Evolutionary conservation across 441 rosid species (phyloP), one percentile per base, ranked within the genome.

Genomic region (Gossypium gossypioides): DNA sequence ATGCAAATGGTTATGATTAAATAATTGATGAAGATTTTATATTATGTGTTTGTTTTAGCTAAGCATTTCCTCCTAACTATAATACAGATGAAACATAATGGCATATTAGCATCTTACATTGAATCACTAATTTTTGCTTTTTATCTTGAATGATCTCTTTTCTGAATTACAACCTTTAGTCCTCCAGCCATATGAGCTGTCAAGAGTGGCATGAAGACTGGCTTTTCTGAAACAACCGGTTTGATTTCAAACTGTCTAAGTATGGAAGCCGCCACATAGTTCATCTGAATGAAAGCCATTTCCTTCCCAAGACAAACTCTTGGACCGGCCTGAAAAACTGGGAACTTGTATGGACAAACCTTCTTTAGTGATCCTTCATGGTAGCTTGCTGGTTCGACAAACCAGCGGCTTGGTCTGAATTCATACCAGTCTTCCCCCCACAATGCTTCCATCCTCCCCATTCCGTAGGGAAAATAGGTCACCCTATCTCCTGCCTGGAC

Each of bases 101-200:
- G 54, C 75, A 74, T 71, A 82, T 68, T 75, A 22, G 27, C 79
- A 66, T 71, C 44, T 60, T 29, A 15, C 21, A 22, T 59, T 27
- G 16, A 2, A 22, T 48, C 29, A 55, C 7, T 71, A 50, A 69
- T 21, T 15, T 50, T 50, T 50, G 8, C 40, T 68, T 6, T 6
- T 68, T 68, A 76, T 54, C 75, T 78, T 74, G 66, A 66, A 57
- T 13, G 59, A 46, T 76, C 75, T 84, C 91, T 82, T 77, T 77
- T 78, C 57, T 74, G 74, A 81, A 89, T 82, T 69, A 79, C 55
- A 66, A 88, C 93, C 64, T 81, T 80, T 25, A 91, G 63, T 46
- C 97, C 97, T 61, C 92, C 90, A 72, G 90, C 89, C 96, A 91
- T 91, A 85, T 89, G 97, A 66, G 93, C 92, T 44, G 97, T 88